Conservation (phyloP, 345 rosid genomes). For the Garcia nutans region DNA sequence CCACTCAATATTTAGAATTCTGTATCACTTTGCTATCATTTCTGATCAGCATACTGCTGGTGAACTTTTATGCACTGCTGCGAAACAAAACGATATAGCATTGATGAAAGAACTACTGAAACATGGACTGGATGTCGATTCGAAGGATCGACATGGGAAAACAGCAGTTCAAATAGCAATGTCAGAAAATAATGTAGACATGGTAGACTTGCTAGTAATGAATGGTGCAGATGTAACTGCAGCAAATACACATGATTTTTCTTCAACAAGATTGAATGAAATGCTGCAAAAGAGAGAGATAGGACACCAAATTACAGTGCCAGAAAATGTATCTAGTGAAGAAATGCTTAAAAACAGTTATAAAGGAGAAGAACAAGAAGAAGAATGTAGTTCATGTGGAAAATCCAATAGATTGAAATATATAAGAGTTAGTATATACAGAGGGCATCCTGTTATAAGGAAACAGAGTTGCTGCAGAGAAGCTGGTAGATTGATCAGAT, state of each 20-base stretch:
- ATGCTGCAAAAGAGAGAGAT: constrained; percentile 46
- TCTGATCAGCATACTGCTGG: constrained; percentile 64
- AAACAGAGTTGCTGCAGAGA: constrained; percentile 34
- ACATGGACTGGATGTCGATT: constrained; percentile 52
- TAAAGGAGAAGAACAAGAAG: constrained; percentile 18
- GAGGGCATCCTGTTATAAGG: constrained; percentile 70
- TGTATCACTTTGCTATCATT: constrained; percentile 56
- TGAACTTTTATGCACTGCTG: constrained; percentile 75
- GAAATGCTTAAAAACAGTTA: constrained; percentile 30
- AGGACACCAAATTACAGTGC: constrained; percentile 39
- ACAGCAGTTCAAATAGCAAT: constrained; percentile 65
- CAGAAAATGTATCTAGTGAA: constrained; percentile 14
- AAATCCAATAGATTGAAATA: constrained; percentile 4
- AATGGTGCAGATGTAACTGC: constrained; percentile 59
- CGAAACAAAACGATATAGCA: constrained; percentile 51
- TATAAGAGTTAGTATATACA: constrained; percentile 64
- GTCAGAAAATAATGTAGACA: constrained; percentile 52
- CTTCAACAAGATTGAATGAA: constrained; percentile 34
- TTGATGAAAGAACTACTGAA: constrained; percentile 60
- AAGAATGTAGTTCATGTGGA: constrained; percentile 13
- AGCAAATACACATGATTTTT: constrained; percentile 23
- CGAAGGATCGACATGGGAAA: constrained; percentile 56
- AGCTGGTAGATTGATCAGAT: constrained; percentile 60
- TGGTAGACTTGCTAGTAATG: constrained; percentile 60
- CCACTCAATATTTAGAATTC: constrained; percentile 54